Percentiles rank a stretch among this genome's conserved stretches.
These are phyloP conservation scores for Ceriops decandra DNA, from an alignment of 345 rosid genomes.

Conservation along the genomic window DNA sequence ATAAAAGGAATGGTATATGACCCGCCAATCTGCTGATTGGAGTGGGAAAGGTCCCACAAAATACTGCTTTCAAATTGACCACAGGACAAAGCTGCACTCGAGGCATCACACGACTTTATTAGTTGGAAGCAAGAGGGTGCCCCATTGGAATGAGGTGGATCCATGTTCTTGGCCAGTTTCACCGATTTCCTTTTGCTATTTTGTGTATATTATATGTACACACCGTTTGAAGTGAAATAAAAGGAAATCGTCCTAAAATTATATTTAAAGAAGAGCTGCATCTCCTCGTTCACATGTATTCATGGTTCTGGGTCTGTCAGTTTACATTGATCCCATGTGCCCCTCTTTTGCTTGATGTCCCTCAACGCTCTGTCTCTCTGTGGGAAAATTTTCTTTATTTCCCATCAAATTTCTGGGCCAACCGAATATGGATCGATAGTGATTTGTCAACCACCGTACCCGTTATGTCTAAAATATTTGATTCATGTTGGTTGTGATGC, in stretches of 20 bases:
- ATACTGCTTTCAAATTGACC: slow-evolving; percentile 12
- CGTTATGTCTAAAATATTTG: background rate
- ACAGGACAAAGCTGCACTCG: slow-evolving; percentile 22
- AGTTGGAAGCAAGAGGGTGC: slow-evolving; percentile 31
- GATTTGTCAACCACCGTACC: slow-evolving; percentile 24
- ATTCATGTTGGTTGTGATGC: background rate
- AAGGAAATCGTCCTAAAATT: background rate
- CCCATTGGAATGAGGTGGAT: slow-evolving; percentile 42
- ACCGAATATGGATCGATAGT: slow-evolving; percentile 11
- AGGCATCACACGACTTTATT: slow-evolving; percentile 48
- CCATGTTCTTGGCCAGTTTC: slow-evolving; percentile 36
- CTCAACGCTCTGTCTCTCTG: background rate
- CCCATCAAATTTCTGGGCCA: background rate
- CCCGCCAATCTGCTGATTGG: slow-evolving; percentile 22
- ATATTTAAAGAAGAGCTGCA: background rate
- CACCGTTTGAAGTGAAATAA: background rate
- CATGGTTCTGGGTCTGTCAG: background rate
- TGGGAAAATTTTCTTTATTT: background rate
- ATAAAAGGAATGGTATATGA: background rate
- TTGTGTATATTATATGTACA: background rate
- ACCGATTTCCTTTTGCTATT: slow-evolving; percentile 1
- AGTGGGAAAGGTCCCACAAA: slow-evolving; percentile 18
- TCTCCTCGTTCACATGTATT: slow-evolving; percentile 7
- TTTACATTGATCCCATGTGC: slow-evolving; percentile 15
- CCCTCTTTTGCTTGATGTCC: slow-evolving; percentile 4